phyloP scores from a whole-genome alignment of 1,284 basidiomycete species.

The Ganoderma leucocontextum region DNA sequence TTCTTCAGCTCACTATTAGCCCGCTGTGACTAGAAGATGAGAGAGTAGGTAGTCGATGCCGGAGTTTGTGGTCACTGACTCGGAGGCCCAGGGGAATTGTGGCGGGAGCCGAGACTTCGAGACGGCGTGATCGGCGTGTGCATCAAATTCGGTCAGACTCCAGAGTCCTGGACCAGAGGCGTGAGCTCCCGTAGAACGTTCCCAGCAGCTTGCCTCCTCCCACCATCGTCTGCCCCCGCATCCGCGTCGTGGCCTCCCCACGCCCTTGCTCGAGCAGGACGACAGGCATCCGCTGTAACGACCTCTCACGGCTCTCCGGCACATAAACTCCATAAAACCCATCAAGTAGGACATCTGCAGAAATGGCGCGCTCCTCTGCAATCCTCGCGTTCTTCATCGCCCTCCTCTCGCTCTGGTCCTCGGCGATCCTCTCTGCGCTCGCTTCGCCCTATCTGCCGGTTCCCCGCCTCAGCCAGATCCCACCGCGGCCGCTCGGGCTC shows the following conservation, averaged over 20 bases:
- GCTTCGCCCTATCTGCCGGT: conserved; percentile 26
- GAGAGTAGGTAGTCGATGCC: no score
- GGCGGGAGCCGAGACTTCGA: neutral
- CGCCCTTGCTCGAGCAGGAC: conserved; percentile 4
- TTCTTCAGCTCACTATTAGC: no score
- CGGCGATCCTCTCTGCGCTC: conserved; percentile 20
- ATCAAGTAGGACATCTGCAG: neutral
- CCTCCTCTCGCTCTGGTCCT: conserved; percentile 20
- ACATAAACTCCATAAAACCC: neutral
- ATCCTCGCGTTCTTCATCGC: conserved; percentile 20
- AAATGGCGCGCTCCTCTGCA: conserved; percentile 22
- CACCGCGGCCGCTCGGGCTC: conserved; percentile 6
- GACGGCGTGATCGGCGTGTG: neutral
- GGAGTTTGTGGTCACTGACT: no score
- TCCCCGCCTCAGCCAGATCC: conserved; percentile 3
- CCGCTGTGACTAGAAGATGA: no score
- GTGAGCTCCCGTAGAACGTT: neutral
- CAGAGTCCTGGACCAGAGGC: no score
- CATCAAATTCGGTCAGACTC: conserved; percentile 2
- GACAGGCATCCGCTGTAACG: conserved; percentile 11
- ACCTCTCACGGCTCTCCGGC: conserved; percentile 5
- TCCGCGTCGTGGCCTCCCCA: neutral
- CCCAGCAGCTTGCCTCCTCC: conserved; percentile 17
- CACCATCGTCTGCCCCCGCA: conserved; percentile 6
- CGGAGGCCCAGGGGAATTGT: no score